Conservation (phyloP, 2,329 filamentous ascomycete genomes). For the Colletotrichum chrysophilum region DNA sequence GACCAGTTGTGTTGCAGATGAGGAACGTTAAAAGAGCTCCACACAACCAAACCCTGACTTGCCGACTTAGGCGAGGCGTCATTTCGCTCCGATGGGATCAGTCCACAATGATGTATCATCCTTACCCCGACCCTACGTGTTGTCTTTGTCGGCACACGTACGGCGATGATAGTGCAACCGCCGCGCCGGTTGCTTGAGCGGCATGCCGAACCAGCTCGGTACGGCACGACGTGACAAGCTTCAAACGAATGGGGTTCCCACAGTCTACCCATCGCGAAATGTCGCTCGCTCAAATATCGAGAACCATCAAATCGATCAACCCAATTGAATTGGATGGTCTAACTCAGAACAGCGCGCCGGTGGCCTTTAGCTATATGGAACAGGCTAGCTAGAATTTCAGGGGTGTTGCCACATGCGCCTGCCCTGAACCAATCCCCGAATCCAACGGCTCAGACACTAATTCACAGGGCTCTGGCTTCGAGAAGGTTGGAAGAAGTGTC, state of each 20-base stretch:
- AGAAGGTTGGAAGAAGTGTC: conserved; percentile 16
- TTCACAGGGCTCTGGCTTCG: conserved; percentile 14
- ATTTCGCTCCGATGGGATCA: conserved; percentile 23
- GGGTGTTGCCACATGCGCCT: neutral
- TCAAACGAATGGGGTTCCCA: neutral
- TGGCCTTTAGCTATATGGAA: neutral
- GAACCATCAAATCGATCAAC: neutral
- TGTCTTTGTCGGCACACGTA: neutral
- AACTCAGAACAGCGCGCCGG: neutral
- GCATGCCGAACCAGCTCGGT: neutral
- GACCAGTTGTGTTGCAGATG: neutral
- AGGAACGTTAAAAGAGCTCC: conserved; percentile 12
- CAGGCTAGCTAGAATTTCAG: neutral
- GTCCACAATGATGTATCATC: conserved; percentile 21
- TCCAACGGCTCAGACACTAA: conserved; percentile 6
- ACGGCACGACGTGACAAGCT: neutral
- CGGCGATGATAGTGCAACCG: neutral
- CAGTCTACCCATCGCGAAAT: neutral
- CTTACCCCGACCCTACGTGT: conserved; percentile 5
- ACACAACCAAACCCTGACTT: conserved; percentile 15
- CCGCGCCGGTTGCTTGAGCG: neutral
- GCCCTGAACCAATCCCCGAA: conserved; percentile 8
- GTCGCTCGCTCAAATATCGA: neutral
- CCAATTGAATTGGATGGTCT: neutral
- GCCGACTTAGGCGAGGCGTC: conserved; percentile 22